These are phyloP conservation scores for Alnus rubra DNA, from an alignment of 306 rosid genomes.

Conservation along the genomic window DNA sequence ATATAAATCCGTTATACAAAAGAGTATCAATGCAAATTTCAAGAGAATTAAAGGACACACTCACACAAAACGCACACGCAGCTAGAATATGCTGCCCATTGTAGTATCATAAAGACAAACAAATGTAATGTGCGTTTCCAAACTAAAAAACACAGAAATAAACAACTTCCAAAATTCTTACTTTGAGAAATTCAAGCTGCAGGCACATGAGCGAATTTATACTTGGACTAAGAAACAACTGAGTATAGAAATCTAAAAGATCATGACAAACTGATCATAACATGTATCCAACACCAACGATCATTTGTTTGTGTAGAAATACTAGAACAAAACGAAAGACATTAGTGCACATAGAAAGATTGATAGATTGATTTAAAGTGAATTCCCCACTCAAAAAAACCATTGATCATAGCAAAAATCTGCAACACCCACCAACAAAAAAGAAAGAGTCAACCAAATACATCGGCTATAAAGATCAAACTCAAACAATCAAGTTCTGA, in stretches of 20 bases:
- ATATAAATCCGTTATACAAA: neutral
- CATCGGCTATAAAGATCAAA: conserved; percentile 1
- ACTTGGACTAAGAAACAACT: neutral
- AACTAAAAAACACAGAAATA: neutral
- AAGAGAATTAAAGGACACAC: neutral
- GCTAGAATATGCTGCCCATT: neutral
- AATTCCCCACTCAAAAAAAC: neutral
- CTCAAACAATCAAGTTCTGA: conserved; percentile 24
- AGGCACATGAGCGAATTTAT: neutral
- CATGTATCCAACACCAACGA: neutral
- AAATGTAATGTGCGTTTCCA: neutral
- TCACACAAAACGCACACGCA: neutral
- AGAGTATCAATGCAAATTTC: neutral
- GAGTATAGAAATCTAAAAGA: conserved; percentile 13
- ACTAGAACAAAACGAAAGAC: conserved; percentile 1
- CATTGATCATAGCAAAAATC: conserved; percentile 11
- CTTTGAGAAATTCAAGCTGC: neutral
- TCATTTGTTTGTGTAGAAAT: neutral
- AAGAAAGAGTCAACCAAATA: conserved; percentile 9
- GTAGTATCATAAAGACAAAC: neutral
- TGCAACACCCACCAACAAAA: conserved; percentile 17
- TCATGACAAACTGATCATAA: conserved; percentile 19
- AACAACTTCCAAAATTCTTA: neutral
- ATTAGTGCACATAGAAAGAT: neutral
- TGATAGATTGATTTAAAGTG: neutral